Conservation (phyloP, 495 filamentous ascomycete species). For the Podospora pseudocomata region DNA sequence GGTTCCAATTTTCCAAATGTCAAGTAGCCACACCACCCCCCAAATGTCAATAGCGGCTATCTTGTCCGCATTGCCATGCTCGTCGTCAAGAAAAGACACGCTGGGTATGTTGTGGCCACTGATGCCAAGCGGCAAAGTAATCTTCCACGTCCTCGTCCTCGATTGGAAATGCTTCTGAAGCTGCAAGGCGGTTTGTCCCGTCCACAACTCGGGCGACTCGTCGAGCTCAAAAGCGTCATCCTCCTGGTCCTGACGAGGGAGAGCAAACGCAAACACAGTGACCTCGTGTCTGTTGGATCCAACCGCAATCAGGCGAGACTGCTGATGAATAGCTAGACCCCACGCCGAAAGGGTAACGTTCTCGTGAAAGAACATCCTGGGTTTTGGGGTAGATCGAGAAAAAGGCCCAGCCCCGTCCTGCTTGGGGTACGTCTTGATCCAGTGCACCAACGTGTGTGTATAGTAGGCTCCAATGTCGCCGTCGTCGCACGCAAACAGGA, state of each 20-base stretch:
- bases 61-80: constrained; percentile 58
- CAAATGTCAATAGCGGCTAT: constrained; percentile 72
- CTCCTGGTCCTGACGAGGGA: constrained; percentile 39
- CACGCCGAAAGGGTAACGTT: constrained; percentile 78
- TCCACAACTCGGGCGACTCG: constrained; percentile 16
- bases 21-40: constrained; percentile 62
- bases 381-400: constrained; percentile 1
- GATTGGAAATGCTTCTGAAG: constrained; percentile 32
- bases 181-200: constrained; percentile 20
- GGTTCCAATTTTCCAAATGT: constrained; percentile 51
- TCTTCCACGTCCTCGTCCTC: constrained; percentile 42
- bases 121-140: constrained; percentile 32
- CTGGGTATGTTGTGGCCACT: constrained; percentile 67
- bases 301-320: constrained; percentile 74
- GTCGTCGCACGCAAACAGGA: constrained; percentile 76
- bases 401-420: background rate
- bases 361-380: constrained; percentile 63
- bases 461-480: constrained; percentile 85
- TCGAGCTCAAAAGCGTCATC: background rate
- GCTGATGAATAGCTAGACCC: constrained; percentile 82
- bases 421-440: constrained; percentile 13
- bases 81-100: constrained; percentile 67
- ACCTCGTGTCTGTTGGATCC: constrained; percentile 67
- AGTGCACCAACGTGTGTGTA: constrained; percentile 45
- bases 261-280: constrained; percentile 69